Evolutionary conservation across 2,329 filamentous ascomycete genomes (phyloP), one percentile per base, ranked within the genome.

Genomic region (Fusarium foetens): DNA sequence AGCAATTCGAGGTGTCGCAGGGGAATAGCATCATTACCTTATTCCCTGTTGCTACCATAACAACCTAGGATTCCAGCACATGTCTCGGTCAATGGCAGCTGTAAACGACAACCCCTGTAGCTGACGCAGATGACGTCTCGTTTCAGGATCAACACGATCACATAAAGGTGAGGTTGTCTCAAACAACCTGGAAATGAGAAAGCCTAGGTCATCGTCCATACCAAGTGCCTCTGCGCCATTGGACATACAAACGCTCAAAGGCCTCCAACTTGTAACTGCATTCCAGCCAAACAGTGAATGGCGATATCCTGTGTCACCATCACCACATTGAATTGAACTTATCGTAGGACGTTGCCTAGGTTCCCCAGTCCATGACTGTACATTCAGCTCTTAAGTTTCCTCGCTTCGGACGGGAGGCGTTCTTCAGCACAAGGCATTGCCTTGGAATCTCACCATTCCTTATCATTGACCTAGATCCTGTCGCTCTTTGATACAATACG

Each of bases 91-190:
- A 38, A 52, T 38, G 53, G 41, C 36, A 61, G 31, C 51, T 58
- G 41, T 31, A 21, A 42, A 63, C 45, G 46, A 51, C 12, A 41
- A 58, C 17, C 68, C 67, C 66, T 71, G 63, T 25, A 68, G 38
- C 33, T 42, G 43, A 71, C 51, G 29, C 55, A 27, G 25, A 70
- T 73, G 70, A 73, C 70, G 70, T 71, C 58, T 73, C 64, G 71
- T 73, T 73, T 73, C 71, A 73, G 55, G 42, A 52, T 68, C 66
- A 62, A 59, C 57, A 69, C 36, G 54, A 48, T 48, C 66, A 29
- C 31, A 38, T 45, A 35, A 66, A 53, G 36, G 54, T 51, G 68
- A 51, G 42, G 53, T 33, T 58, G 69, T 73, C 70, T 71, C 39
- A 73, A 27, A 63, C 66, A 48, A 43, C 48, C 43, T 59, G 52